Base-by-base conservation (phyloP, 1,284 basidiomycete genomes). In the Ustilago lituana region DNA sequence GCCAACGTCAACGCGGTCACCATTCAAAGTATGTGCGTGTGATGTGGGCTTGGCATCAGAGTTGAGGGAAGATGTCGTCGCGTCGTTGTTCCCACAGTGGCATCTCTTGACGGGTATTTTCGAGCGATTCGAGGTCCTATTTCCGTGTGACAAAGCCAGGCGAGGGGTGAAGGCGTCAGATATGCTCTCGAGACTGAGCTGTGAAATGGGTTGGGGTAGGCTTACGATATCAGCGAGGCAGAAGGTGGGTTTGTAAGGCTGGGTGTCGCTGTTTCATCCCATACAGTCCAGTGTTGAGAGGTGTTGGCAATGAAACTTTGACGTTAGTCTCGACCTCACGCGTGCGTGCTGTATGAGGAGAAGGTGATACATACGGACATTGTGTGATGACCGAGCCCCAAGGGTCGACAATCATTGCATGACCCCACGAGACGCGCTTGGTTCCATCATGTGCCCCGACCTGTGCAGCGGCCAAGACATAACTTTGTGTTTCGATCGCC, bases 401-500 rank as follows among this genome's bases (percentile, higher is more conserved):
- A 0, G 80, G 80, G 49, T 82, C 80, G 2, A 82, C 64, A 38
- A 79, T 74, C 76, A 82, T 80, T 2, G 80, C 77, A 49, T 82
- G 80, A n/a, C 80, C 79, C 78, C 79, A 79, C 38, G 74, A 78
- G 6, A 64, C 37, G 5, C 79, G 49, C 24, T 67, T 74, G 5
- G 79, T 77, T 7, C 76, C 76, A 17, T 72, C 71, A 46, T 78
- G 78, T 2, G 45, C 39, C 11, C 83, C 83, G n/a, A 82, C 76
- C 57, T 84, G 83, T 0, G 82, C 79, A 0, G 82, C 56, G 2
- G 82, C 82, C 2, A 84, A 57, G 5, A 84, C 75, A 53, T 80
- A 84, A 52, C 70, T 75, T 41, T 84, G 84, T 10, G 83, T 84
- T 35, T 84, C 84, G 52, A 84, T 82, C 0, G 84, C 84, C 17